Evolutionary conservation across 2,329 filamentous ascomycete genomes (phyloP).

Genomic region (Aspergillus tubingensis): DNA sequence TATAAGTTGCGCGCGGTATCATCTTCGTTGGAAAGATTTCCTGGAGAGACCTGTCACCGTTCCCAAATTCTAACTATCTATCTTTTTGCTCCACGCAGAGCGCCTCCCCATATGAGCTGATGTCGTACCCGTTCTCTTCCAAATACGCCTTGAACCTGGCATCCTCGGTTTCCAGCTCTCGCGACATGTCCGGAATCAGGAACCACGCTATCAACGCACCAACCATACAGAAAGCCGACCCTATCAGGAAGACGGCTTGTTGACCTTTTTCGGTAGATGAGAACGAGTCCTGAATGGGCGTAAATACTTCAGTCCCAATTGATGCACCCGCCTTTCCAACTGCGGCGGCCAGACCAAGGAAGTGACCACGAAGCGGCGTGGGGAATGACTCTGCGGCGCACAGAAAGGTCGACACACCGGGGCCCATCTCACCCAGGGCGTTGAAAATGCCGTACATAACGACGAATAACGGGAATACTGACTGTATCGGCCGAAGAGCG

Average conservation of each 20-base stretch:
- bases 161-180: conserved; percentile 49
- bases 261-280: conserved; percentile 47
- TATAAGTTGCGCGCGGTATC: background rate
- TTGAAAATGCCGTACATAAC: conserved; percentile 56
- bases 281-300: conserved; percentile 51
- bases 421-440: conserved; percentile 53
- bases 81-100: conserved; percentile 8
- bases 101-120: conserved; percentile 15
- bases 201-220: conserved; percentile 50
- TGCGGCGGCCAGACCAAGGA: conserved; percentile 52
- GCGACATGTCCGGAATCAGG: conserved; percentile 49
- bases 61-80: too few species aligned
- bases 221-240: conserved; percentile 51
- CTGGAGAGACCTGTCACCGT: too few species aligned
- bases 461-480: conserved; percentile 53
- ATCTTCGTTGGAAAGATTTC: too few species aligned
- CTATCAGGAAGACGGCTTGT: conserved; percentile 55
- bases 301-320: conserved; percentile 55
- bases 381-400: conserved; percentile 52
- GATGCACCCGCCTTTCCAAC: conserved; percentile 54
- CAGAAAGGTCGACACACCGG: conserved; percentile 46
- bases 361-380: conserved; percentile 53
- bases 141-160: conserved; percentile 49
- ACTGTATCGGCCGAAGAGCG: conserved; percentile 49
- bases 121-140: conserved; percentile 45